A percentile compares a stretch with the other conserved stretches of the same genome.
phyloP scores from a whole-genome alignment of 2,329 filamentous ascomycete genomes.

The Dothistroma pini region DNA sequence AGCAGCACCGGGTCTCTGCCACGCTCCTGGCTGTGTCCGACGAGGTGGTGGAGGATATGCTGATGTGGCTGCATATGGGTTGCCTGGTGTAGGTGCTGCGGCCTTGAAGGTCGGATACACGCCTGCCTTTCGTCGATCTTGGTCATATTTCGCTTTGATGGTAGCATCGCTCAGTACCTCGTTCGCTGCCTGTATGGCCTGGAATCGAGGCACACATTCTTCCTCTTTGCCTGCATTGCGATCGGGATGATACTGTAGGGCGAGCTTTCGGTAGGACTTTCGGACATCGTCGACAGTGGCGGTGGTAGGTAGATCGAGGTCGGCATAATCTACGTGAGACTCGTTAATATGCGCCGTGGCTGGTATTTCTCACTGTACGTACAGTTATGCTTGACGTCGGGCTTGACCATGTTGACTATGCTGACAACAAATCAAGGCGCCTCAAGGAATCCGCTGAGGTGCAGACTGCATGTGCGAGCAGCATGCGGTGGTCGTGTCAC shows the following conservation, averaged over 20 bases:
- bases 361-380: not conserved
- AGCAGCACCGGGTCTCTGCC: conserved; percentile 30
- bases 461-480: conserved; percentile 5
- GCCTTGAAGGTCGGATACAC: conserved; percentile 29
- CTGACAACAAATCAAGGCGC: conserved; percentile 12
- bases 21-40: conserved; percentile 40
- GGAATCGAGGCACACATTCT: conserved; percentile 77
- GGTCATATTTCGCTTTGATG: conserved; percentile 60
- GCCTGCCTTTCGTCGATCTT: conserved; percentile 54
- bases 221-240: conserved; percentile 79
- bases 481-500: conserved; percentile 3
- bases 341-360: conserved; percentile 10
- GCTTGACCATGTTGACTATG: conserved; percentile 34
- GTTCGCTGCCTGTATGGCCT: conserved; percentile 80
- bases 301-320: conserved; percentile 66
- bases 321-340: conserved; percentile 52
- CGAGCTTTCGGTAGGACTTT: conserved; percentile 81
- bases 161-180: conserved; percentile 65
- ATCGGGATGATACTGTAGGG: conserved; percentile 82
- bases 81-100: conserved; percentile 30
- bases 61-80: conserved; percentile 39
- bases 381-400: conserved; percentile 33
- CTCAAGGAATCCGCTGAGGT: conserved; percentile 2
- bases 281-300: conserved; percentile 74
- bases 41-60: conserved; percentile 44